Percentiles rank a stretch among this genome's conserved stretches.
These are phyloP conservation scores for Sugiyamaella neomexicana DNA, from an alignment of 1,139 yeast species.

Conservation along the genomic window DNA sequence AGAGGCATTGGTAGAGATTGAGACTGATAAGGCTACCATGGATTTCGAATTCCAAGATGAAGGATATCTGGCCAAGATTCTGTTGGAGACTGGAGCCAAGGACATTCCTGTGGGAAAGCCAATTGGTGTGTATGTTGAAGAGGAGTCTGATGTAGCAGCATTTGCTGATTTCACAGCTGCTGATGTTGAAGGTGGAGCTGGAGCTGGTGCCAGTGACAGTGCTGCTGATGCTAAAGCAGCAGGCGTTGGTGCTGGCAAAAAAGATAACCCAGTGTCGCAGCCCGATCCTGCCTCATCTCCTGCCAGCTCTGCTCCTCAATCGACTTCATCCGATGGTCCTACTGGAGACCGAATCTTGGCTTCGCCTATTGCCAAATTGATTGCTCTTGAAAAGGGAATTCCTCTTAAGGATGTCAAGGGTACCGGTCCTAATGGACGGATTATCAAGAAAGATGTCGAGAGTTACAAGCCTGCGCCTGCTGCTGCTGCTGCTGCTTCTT, in stretches of 20 bases:
- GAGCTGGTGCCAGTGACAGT: constrained; percentile 42
- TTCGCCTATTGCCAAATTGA: constrained; percentile 90
- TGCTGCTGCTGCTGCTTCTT: constrained; percentile 45
- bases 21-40: constrained; percentile 98
- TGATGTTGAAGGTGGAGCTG: constrained; percentile 66
- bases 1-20: constrained; percentile 93
- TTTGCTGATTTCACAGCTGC: constrained; percentile 81
- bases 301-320: constrained; percentile 36
- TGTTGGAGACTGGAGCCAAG: constrained; percentile 82
- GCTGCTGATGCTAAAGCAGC: constrained; percentile 36
- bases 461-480: constrained; percentile 48
- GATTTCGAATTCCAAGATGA: constrained; percentile 99
- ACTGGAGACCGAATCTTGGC: constrained; percentile 76
- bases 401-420: constrained; percentile 84
- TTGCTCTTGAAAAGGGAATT: constrained; percentile 92
- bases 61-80: constrained; percentile 88
- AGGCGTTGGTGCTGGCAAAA: constrained; percentile 22
- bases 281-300: constrained; percentile 26
- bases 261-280: constrained; percentile 34
- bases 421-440: constrained; percentile 94
- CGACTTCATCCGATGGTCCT: constrained; percentile 39
- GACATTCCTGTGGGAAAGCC: constrained; percentile 94
- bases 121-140: constrained; percentile 95
- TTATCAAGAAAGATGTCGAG: constrained; percentile 87
- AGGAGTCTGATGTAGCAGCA: constrained; percentile 78